Percentiles rank a stretch among this genome's conserved stretches.
Evolutionary conservation across 352 stramenopile species (phyloP).

Genomic region (Phytopythium helicoides): DNA sequence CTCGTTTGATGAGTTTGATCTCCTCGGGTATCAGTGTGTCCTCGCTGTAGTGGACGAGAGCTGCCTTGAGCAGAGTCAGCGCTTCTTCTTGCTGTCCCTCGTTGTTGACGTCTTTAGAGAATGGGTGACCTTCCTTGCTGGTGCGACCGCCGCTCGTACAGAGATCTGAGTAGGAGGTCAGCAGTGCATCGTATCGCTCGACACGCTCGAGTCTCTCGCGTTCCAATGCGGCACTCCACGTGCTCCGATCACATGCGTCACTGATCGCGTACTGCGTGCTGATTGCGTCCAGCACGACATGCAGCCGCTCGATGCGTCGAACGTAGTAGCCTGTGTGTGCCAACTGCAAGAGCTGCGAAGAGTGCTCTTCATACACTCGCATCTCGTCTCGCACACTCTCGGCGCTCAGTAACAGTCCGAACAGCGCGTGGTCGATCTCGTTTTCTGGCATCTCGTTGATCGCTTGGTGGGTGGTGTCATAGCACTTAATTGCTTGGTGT

Average conservation of each 20-base stretch:
- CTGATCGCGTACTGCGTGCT: background rate
- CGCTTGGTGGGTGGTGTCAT: background rate
- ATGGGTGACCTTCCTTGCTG: too few relatives aligned
- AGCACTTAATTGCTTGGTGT: too few relatives aligned
- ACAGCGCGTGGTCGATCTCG: background rate
- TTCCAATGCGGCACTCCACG: background rate
- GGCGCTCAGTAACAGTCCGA: slow-evolving; percentile 1
- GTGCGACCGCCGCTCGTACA: too few relatives aligned
- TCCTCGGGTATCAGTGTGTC: background rate
- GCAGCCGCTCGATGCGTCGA: background rate
- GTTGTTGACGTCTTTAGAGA: background rate
- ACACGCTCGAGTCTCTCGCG: background rate
- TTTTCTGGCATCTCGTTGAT: background rate
- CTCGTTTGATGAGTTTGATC: background rate
- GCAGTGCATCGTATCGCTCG: background rate
- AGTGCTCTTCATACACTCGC: background rate
- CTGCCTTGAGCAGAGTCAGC: background rate
- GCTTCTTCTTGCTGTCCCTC: background rate
- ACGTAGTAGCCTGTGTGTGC: slow-evolving; percentile 2
- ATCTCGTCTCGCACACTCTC: background rate
- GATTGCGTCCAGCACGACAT: background rate
- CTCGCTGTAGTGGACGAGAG: background rate
- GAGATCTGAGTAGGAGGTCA: background rate
- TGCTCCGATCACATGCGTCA: background rate
- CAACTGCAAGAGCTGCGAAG: background rate